A percentile compares a stretch with the other conserved stretches of the same genome.
These are phyloP conservation scores for Dryas drummondii DNA, from an alignment of 306 rosid genomes.

Conservation along the genomic window DNA sequence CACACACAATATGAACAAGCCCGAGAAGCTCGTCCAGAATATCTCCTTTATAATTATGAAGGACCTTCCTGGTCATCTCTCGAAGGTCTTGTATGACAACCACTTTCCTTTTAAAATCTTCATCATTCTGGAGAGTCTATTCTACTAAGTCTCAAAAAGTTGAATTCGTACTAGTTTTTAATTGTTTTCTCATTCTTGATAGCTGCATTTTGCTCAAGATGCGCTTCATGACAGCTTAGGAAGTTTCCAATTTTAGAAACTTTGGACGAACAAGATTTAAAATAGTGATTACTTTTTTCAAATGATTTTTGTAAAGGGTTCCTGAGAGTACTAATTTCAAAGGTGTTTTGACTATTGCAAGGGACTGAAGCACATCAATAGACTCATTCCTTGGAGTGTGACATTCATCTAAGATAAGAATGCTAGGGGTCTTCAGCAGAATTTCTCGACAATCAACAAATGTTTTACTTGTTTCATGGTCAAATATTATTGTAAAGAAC, in stretches of 20 bases:
- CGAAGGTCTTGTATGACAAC: constrained; percentile 76
- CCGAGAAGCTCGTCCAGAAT: constrained; percentile 93
- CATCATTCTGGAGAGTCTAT: constrained; percentile 69
- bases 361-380: constrained; percentile 72
- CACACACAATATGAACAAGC: constrained; percentile 23
- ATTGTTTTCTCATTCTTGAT: constrained; percentile 38
- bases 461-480: constrained; percentile 25
- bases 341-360: constrained; percentile 69
- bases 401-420: constrained; percentile 87
- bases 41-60: constrained; percentile 87
- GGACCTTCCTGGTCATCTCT: constrained; percentile 80
- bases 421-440: constrained; percentile 56
- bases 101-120: constrained; percentile 66
- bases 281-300: constrained; percentile 76
- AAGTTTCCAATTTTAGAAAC: constrained; percentile 57
- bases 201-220: constrained; percentile 61
- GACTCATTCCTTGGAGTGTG: constrained; percentile 86
- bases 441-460: constrained; percentile 60
- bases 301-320: constrained; percentile 83
- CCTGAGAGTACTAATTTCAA: constrained; percentile 84
- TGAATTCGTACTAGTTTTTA: constrained; percentile 36
- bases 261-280: constrained; percentile 78
- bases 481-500: constrained; percentile 70
- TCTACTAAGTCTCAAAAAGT: constrained; percentile 65
- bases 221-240: constrained; percentile 61